phyloP scores from a whole-genome alignment of 2,329 filamentous ascomycete species.

The Hymenoscyphus repandus region DNA sequence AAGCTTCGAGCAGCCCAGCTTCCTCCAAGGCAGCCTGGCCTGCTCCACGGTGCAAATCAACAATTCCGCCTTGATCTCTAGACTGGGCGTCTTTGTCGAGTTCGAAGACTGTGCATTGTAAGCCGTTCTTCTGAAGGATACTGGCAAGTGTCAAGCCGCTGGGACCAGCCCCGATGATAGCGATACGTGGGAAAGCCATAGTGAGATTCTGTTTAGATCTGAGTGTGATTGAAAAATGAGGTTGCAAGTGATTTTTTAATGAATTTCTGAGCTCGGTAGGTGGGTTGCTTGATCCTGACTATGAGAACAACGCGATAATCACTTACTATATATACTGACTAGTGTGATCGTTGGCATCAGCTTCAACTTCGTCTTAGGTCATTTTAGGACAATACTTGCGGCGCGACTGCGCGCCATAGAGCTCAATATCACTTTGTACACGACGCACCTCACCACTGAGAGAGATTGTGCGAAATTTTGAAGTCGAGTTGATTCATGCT shows the following conservation, averaged over 20 bases:
- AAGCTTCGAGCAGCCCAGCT: conserved; percentile 40
- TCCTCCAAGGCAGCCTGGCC: conserved; percentile 42
- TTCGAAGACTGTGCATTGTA: conserved; percentile 17
- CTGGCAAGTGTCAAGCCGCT: conserved; percentile 11
- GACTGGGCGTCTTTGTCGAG: conserved; percentile 1
- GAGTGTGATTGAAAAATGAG: neutral
- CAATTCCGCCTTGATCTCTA: conserved; percentile 33
- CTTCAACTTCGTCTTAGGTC: no score
- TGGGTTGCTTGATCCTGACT: no score
- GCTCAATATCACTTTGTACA: no score
- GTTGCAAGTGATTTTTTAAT: neutral
- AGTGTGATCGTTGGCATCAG: no score
- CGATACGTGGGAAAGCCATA: conserved; percentile 8
- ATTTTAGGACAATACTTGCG: no score
- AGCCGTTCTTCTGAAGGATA: neutral
- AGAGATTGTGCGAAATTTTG: no score
- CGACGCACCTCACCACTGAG: no score
- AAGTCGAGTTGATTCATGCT: no score
- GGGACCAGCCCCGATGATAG: conserved; percentile 19
- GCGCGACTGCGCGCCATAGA: no score
- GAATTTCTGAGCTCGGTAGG: no score
- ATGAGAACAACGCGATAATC: no score
- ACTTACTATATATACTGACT: no score
- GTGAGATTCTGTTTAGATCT: neutral
- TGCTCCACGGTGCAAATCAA: conserved; percentile 44